Evolutionary conservation across 2,329 filamentous ascomycete genomes (phyloP).

Genomic region (Pseudohalonectria lignicola): DNA sequence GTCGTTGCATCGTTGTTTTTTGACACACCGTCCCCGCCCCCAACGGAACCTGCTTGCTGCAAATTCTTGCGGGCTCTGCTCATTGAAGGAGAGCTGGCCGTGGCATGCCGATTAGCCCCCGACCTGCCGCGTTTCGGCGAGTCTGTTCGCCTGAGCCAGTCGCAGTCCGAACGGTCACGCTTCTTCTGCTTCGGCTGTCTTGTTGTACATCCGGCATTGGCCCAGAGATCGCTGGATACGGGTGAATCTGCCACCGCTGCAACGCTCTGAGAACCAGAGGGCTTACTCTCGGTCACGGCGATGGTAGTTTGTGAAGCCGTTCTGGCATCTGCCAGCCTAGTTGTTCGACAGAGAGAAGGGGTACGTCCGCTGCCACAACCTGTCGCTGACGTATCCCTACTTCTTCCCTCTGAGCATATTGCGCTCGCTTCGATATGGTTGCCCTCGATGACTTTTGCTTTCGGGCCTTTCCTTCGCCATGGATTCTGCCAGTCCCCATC

Average conservation of each 20-base stretch:
- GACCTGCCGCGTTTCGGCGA: not conserved
- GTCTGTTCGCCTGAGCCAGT: slow-evolving; percentile 1
- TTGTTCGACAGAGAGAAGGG: not conserved
- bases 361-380: too few species aligned
- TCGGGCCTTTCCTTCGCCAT: slow-evolving; percentile 20
- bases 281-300: not conserved
- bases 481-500: slow-evolving; percentile 39
- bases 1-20: not conserved
- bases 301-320: too few species aligned
- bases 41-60: not conserved
- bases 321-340: too few species aligned
- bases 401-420: too few species aligned
- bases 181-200: not conserved
- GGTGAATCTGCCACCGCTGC: not conserved
- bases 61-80: not conserved
- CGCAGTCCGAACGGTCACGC: not conserved
- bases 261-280: not conserved
- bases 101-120: not conserved
- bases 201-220: not conserved
- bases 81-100: not conserved
- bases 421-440: too few species aligned
- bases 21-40: not conserved
- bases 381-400: not conserved
- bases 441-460: not conserved
- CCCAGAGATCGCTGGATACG: not conserved